Conservation (phyloP, 768 basidiomycete species). For the Saitozyma podzolica region DNA sequence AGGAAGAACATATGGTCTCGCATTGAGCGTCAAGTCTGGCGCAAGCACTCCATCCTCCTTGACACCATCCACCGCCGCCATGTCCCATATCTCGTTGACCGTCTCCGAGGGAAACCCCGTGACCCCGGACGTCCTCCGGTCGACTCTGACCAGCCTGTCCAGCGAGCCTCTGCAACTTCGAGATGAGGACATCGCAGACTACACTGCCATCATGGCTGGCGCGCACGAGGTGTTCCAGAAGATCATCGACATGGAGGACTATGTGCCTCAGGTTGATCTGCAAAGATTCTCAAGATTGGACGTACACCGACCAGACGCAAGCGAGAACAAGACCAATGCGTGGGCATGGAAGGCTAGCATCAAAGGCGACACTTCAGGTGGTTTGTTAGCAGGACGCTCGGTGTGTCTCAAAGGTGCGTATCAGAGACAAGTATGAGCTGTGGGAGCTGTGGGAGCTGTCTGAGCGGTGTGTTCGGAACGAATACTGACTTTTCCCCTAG, state of each 20-base stretch:
- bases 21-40: too few species aligned
- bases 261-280: constrained; percentile 6
- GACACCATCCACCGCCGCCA: background rate
- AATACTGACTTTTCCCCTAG: too few species aligned
- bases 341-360: constrained; percentile 21
- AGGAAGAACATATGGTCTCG: too few species aligned
- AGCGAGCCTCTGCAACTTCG: background rate
- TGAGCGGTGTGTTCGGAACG: background rate
- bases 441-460: constrained; percentile 20
- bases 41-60: background rate
- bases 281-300: constrained; percentile 1
- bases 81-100: constrained; percentile 7
- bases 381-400: constrained; percentile 33
- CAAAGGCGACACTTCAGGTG: background rate
- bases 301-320: constrained; percentile 12
- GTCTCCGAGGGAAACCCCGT: constrained; percentile 10
- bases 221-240: background rate
- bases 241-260: constrained; percentile 1
- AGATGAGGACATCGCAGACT: constrained; percentile 1
- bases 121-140: background rate
- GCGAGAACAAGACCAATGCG: constrained; percentile 18
- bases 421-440: too few species aligned
- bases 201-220: background rate
- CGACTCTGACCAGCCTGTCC: too few species aligned
- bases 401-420: constrained; percentile 52